phyloP scores from a whole-genome alignment of 108 stramenopile species.

The Fragilaria crotonensis region DNA sequence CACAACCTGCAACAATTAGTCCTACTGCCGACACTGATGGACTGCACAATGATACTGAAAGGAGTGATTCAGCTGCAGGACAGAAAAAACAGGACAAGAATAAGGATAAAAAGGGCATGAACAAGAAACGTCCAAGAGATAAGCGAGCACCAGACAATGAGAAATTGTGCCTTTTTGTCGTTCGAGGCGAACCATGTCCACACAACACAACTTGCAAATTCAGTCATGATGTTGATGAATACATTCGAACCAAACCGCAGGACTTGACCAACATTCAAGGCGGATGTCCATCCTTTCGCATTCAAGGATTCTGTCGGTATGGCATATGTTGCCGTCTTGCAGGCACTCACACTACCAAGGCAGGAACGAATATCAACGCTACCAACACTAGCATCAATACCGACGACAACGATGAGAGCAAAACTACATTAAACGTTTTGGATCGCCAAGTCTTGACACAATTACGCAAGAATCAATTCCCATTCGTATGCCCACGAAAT shows the following conservation, averaged over 20 bases:
- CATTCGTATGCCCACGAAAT: constrained; percentile 65
- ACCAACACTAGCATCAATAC: background rate
- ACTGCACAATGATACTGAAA: no score
- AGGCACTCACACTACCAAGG: constrained; percentile 55
- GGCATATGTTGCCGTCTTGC: constrained; percentile 75
- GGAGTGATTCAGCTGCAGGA: no score
- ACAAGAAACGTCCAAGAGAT: constrained; percentile 82
- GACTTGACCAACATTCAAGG: constrained; percentile 50
- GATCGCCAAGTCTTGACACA: constrained; percentile 46
- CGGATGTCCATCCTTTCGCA: constrained; percentile 52
- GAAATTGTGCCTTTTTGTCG: constrained; percentile 53
- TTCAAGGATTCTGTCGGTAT: constrained; percentile 68
- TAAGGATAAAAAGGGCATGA: constrained; percentile 38
- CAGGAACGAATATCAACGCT: constrained; percentile 51
- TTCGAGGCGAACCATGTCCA: constrained; percentile 50
- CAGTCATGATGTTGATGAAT: constrained; percentile 74
- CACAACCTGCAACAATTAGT: background rate
- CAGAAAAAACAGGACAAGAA: constrained; percentile 25
- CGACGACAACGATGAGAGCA: constrained; percentile 1
- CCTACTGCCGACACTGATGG: constrained; percentile 7
- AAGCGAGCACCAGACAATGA: constrained; percentile 25
- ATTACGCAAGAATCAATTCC: constrained; percentile 75
- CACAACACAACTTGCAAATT: constrained; percentile 55
- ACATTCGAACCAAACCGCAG: constrained; percentile 40
- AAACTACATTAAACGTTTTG: constrained; percentile 34